Base-by-base conservation (phyloP, 768 basidiomycete genomes). In the Auricularia auricula-judae region DNA sequence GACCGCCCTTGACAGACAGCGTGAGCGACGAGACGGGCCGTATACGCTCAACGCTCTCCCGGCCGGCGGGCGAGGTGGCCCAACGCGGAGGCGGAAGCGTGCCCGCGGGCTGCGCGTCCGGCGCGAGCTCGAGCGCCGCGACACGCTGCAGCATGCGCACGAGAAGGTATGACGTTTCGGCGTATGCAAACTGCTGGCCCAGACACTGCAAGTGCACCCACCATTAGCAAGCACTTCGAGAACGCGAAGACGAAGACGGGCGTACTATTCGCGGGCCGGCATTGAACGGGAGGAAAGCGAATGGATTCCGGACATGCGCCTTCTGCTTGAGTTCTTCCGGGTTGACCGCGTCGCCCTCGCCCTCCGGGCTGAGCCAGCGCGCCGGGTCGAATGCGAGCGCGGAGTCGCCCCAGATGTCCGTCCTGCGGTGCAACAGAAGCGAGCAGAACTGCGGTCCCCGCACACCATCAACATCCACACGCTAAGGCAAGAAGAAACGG, bases 341-440 rank as follows among this genome's bases (percentile, higher is more conserved):
- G 12, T 42, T 42, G 39, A 42, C 39, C 14, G 47, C 54, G 14
- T 64, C 65, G 12, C 68, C 72, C 18, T 64, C 65, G 12, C 68
- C 72, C 18, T 59, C 56, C 23, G 21, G 56, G 23, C 29, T 33
- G 2, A 74, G 54, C 77, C 77, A 78, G 36, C 77, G 67, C 61
- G 72, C 70, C 12, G 74, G 75, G 39, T 74, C 68, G 66, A 76
- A 78, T 3, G 66, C 64, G 51, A 71, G 61, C 0, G 76, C 74
- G 59, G 74, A 71, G 2, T 68, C 66, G 4, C 77, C 77, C 77
- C 76, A 78, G 1, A 74, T 66, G 18, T 65, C 67, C 36, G 42
- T 39, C 23, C 69, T 67, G 10, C 77, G 68, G 36, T 78, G 77
- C 64, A 74, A 70, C 7, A 74, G 64, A 1, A 74, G 62, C 1